Percentiles rank a stretch among this genome's conserved stretches.
phyloP scores from a whole-genome alignment of 768 basidiomycete genomes.

The Russula sp. region DNA sequence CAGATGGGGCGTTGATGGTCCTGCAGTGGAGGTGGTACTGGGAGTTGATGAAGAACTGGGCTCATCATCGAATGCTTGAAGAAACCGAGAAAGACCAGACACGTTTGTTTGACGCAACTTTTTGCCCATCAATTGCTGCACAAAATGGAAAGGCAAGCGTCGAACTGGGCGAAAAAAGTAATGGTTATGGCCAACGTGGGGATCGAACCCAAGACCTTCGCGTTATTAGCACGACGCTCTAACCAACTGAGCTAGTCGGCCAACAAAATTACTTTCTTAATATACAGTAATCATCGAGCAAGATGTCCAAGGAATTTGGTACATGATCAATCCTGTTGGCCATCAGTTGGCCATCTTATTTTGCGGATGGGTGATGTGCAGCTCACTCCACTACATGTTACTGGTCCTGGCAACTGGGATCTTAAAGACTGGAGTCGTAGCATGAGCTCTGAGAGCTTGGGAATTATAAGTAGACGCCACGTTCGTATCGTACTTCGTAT shows the following conservation, averaged over 20 bases:
- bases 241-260: slow-evolving; percentile 77
- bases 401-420: too few species aligned
- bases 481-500: too few species aligned
- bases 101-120: slow-evolving; percentile 13
- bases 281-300: too few species aligned
- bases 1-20: neutral
- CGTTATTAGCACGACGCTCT: slow-evolving; percentile 83
- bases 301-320: too few species aligned
- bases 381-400: too few species aligned
- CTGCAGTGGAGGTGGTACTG: neutral
- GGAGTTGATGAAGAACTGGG: neutral
- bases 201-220: slow-evolving; percentile 26
- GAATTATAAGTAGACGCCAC: neutral
- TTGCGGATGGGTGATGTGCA: too few species aligned
- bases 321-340: too few species aligned
- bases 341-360: too few species aligned
- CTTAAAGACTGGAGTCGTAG: too few species aligned
- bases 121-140: slow-evolving; percentile 6
- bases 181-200: slow-evolving; percentile 21
- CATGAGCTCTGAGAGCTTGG: too few species aligned
- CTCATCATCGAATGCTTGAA: slow-evolving; percentile 1
- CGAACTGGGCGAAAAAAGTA: neutral
- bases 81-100: slow-evolving; percentile 11
- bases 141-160: neutral
- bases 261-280: too few species aligned